Conservation (phyloP, 1,284 basidiomycete genomes). For the Malassezia brasiliensis region DNA sequence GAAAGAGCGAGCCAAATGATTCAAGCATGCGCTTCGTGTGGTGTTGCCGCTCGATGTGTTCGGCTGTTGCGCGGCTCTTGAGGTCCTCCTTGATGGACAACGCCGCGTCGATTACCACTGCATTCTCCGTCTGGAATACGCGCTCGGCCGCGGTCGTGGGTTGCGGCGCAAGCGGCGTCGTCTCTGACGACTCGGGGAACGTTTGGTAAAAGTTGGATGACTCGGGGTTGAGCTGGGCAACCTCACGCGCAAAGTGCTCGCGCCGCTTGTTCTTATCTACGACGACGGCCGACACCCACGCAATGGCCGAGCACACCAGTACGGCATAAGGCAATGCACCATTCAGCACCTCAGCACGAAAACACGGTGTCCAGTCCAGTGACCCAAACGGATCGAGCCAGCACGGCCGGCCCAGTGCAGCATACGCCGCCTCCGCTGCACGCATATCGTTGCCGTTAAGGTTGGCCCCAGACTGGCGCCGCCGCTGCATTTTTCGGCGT, state of each 20-base stretch:
- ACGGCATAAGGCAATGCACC: neutral
- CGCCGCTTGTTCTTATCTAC: neutral
- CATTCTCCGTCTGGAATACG: constrained; percentile 44
- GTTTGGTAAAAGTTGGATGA: constrained; percentile 11
- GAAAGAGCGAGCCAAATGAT: constrained; percentile 19
- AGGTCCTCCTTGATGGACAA: constrained; percentile 27
- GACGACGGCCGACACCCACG: neutral
- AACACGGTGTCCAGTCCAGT: constrained; percentile 13
- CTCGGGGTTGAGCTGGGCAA: constrained; percentile 11
- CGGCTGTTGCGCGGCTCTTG: neutral
- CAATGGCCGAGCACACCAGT: neutral
- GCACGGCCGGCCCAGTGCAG: neutral
- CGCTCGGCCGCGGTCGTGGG: constrained; percentile 3
- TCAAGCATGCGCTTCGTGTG: constrained; percentile 15
- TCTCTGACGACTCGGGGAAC: neutral
- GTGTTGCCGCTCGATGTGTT: constrained; percentile 10
- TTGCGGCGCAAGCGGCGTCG: neutral
- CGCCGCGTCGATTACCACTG: constrained; percentile 44
- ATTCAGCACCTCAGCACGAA: constrained; percentile 9
- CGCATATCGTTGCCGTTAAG: neutral
- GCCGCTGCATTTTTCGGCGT: too few relatives aligned
- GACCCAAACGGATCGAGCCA: constrained; percentile 6
- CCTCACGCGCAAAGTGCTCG: constrained; percentile 3
- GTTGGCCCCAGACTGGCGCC: too few relatives aligned
- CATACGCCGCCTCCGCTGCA: neutral